Evolutionary conservation across 1,139 yeast species (phyloP), one percentile per base, ranked within the genome.

Genomic region (Diutina rugosa): DNA sequence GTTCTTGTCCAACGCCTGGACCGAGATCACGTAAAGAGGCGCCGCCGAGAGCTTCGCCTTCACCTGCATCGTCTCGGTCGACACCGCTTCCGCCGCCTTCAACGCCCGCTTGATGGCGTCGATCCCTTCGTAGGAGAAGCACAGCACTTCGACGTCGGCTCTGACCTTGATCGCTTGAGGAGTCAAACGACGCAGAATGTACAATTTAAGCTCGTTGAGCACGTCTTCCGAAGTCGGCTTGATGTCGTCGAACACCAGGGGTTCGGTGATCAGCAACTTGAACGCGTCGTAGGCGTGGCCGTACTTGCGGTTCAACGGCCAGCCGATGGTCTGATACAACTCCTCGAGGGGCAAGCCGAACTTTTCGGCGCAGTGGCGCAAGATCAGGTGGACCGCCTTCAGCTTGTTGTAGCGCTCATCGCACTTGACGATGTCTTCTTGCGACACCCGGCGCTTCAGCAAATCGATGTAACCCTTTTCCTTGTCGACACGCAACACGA

Each of bases 271-370:
- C 59, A 97, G 95, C 66, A 91, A 78, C 75, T 95, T 90, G 79
- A 93, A 93, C 29, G 97, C 99, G 69, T 93, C 98, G 69, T 91
- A 90, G 45, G 97, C 97, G 70, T 93, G 98, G 59, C 99, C 99
- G 69, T 81, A 95, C 71, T 88, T 91, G 72, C 87, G 84, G 74
- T 95, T 89, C 70, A 93, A 81, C 54, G 99, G 99, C 99, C 99
- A 93, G 55, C 97, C 99, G 65, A 93, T 82, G 52, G 89, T 79
- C 72, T 85, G 85, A 73, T 93, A 93, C 70, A 93, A 79, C 55
- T 79, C 80, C 73, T 91, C 97, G 68, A 93, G 81, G 44, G 96
- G 82, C 58, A 90, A 78, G 69, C 87, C 87, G 75, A 90, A 93
- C 72, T 91, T 95, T 71, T 93, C 99, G 58, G 99, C 97, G 73